These are phyloP conservation scores for Gossypium gossypioides DNA, from an alignment of 441 rosid species.

Conservation along the genomic window DNA sequence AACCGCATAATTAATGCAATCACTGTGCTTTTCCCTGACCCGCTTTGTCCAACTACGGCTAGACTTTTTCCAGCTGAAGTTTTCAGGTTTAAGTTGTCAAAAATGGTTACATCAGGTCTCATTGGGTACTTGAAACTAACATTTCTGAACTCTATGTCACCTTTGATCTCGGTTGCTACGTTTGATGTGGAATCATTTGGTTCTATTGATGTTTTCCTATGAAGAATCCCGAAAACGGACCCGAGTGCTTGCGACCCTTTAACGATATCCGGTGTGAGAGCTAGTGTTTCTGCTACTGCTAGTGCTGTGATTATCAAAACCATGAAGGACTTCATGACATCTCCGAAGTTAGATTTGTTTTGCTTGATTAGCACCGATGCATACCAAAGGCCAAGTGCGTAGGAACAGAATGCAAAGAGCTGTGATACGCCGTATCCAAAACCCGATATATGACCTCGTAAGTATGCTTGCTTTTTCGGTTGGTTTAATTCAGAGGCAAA, in stretches of 20 bases:
- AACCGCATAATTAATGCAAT: conserved; percentile 60
- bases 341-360: conserved; percentile 39
- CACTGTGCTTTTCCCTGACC: conserved; percentile 77
- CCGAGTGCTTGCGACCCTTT: conserved; percentile 75
- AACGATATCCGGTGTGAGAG: conserved; percentile 70
- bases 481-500: conserved; percentile 50
- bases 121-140: conserved; percentile 60
- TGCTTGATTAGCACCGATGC: conserved; percentile 49
- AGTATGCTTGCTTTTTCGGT: conserved; percentile 51
- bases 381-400: conserved; percentile 81
- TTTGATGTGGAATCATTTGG: conserved; percentile 33
- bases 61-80: conserved; percentile 50
- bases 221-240: conserved; percentile 55
- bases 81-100: conserved; percentile 39
- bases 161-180: conserved; percentile 33
- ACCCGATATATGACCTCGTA: conserved; percentile 73
- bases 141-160: conserved; percentile 47
- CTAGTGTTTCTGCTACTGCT: conserved; percentile 66
- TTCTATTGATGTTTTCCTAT: conserved; percentile 41
- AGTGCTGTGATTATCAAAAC: conserved; percentile 58
- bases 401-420: conserved; percentile 48
- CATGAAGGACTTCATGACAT: conserved; percentile 58
- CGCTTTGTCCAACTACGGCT: conserved; percentile 72
- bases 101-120: conserved; percentile 46
- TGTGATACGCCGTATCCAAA: conserved; percentile 65